Percentiles rank a stretch among this genome's conserved stretches.
Conservation (phyloP, 805 yeast species). For the Cephaloascus albidus region DNA sequence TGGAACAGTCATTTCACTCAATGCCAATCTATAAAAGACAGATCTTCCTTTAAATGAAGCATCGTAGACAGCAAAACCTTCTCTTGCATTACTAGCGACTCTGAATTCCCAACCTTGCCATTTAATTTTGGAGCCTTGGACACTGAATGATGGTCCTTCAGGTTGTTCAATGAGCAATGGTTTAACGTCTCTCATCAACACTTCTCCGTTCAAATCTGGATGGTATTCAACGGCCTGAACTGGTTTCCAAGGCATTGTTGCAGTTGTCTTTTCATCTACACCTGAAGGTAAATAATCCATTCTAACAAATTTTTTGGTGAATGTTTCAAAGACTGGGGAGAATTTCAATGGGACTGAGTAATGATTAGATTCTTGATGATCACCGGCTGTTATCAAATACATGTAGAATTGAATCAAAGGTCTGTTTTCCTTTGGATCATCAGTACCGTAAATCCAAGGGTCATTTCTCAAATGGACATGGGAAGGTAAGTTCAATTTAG, state of each 20-base stretch:
- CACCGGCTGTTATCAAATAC: conserved; percentile 57
- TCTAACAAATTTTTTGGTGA: conserved; percentile 52
- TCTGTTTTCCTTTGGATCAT: conserved; percentile 49
- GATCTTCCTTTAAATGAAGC: conserved; percentile 71
- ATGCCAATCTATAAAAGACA: conserved; percentile 59
- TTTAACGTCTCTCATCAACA: conserved; percentile 44
- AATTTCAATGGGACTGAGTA: conserved; percentile 67
- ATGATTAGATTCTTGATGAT: conserved; percentile 65
- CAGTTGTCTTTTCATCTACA: conserved; percentile 46
- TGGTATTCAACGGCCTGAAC: conserved; percentile 63
- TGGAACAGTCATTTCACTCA: conserved; percentile 84
- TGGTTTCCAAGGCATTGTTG: conserved; percentile 53
- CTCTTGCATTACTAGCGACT: conserved; percentile 62
- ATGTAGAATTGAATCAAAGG: conserved; percentile 66
- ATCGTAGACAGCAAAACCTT: conserved; percentile 71
- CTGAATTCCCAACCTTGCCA: conserved; percentile 87
- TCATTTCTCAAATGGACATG: conserved; percentile 50
- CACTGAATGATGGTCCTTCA: conserved; percentile 66
- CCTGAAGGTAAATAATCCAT: conserved; percentile 73
- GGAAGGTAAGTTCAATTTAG: conserved; percentile 54
- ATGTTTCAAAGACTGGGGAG: conserved; percentile 62
- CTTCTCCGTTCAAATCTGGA: conserved; percentile 56
- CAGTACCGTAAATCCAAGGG: conserved; percentile 86
- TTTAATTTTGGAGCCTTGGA: conserved; percentile 48
- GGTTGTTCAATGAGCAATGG: conserved; percentile 68